These are phyloP conservation scores for Violaceomyces palustris DNA, from an alignment of 1,284 basidiomycete genomes.

Conservation along the genomic window DNA sequence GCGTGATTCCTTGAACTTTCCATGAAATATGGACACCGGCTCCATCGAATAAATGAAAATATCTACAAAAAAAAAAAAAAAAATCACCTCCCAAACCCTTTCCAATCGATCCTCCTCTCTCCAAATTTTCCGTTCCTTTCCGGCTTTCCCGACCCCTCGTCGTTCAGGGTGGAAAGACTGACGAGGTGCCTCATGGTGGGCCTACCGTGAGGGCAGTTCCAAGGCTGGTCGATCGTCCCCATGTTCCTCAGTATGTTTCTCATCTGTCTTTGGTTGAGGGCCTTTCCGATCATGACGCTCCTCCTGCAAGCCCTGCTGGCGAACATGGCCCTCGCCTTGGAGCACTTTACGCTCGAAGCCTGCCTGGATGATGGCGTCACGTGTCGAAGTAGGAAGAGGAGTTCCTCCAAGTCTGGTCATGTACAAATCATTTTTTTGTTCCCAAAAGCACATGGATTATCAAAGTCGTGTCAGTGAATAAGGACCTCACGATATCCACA, in stretches of 20 bases:
- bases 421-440: too few relatives aligned
- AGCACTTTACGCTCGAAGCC: constrained; percentile 72
- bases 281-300: constrained; percentile 91
- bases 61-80: too few relatives aligned
- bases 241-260: constrained; percentile 75
- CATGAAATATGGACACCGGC: too few relatives aligned
- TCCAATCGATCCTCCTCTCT: too few relatives aligned
- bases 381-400: constrained; percentile 78
- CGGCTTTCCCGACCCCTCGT: too few relatives aligned
- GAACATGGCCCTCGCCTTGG: constrained; percentile 92
- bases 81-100: too few relatives aligned
- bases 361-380: constrained; percentile 59
- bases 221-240: constrained; percentile 93
- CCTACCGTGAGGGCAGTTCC: constrained; percentile 91
- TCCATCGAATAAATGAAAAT: too few relatives aligned
- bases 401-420: constrained; percentile 80
- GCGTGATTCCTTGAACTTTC: too few relatives aligned
- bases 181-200: constrained; percentile 75
- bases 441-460: too few relatives aligned
- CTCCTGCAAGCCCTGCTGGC: constrained; percentile 91
- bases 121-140: too few relatives aligned
- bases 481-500: too few relatives aligned
- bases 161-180: constrained; percentile 21
- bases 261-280: constrained; percentile 75
- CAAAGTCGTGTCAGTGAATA: too few relatives aligned